A percentile compares a stretch with the other conserved stretches of the same genome.
Conservation (phyloP, 148 eudicot species). For the Diospyros kaki region DNA sequence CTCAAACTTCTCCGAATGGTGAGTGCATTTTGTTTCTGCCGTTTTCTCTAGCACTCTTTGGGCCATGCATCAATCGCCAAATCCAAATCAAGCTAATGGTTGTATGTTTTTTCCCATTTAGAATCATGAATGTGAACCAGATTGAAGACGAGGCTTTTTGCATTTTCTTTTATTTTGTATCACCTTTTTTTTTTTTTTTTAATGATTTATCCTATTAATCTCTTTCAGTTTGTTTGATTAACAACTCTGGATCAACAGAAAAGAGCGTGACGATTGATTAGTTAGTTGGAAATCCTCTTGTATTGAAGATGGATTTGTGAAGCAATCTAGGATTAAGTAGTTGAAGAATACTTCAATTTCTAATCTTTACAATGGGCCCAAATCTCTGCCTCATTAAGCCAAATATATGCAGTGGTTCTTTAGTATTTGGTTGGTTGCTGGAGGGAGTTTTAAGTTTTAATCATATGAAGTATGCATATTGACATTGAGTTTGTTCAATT, state of each 20-base stretch:
- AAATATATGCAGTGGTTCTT: background rate
- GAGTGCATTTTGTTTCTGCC: background rate
- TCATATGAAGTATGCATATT: background rate
- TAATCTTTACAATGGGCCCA: background rate
- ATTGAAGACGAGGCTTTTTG: background rate
- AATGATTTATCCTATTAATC: no score
- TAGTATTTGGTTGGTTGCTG: background rate
- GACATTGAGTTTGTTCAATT: background rate
- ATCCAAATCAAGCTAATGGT: background rate
- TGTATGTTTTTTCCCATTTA: background rate
- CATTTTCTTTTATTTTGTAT: background rate
- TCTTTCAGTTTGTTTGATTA: background rate
- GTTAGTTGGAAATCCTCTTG: background rate
- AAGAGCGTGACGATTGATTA: background rate
- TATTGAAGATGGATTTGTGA: background rate
- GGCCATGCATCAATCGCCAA: conserved; percentile 7
- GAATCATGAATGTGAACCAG: background rate
- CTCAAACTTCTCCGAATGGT: conserved; percentile 24
- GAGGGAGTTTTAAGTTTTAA: no score
- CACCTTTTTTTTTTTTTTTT: background rate
- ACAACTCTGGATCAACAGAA: background rate
- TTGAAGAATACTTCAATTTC: background rate
- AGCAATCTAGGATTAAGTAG: background rate
- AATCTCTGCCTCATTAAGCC: background rate
- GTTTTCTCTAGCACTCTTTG: background rate